These are phyloP conservation scores for Tephrocybe sp. DNA, from an alignment of 768 basidiomycete genomes.

Conservation along the genomic window DNA sequence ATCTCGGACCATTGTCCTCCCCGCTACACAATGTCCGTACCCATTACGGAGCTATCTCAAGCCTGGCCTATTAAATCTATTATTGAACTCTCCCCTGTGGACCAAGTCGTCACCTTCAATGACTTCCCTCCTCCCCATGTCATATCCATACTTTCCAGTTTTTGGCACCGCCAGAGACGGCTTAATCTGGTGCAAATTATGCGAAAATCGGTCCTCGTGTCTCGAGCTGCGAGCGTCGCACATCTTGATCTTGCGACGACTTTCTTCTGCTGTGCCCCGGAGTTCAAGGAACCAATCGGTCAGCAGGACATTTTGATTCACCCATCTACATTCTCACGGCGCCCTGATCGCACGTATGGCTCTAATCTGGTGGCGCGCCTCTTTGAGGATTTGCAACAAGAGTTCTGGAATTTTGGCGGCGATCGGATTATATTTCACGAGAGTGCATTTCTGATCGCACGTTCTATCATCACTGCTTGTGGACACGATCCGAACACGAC, in stretches of 20 bases:
- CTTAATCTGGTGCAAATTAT: conserved; percentile 18
- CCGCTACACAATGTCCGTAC: conserved; percentile 8
- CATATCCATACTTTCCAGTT: conserved; percentile 11
- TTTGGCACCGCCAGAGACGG: conserved; percentile 15
- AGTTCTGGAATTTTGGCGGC: conserved; percentile 21
- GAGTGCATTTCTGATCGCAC: conserved; percentile 18
- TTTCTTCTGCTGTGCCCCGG: conserved; percentile 19
- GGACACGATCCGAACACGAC: conserved; percentile 24
- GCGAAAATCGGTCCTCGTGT: conserved; percentile 12
- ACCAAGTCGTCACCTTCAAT: conserved; percentile 13
- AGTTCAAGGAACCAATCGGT: conserved; percentile 19
- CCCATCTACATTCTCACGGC: conserved; percentile 15
- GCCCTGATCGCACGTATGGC: conserved; percentile 9
- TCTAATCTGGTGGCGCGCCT: conserved; percentile 15
- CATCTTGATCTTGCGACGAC: conserved; percentile 27
- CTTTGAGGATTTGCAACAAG: conserved; percentile 22
- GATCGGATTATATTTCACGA: conserved; percentile 20
- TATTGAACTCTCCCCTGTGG: conserved; percentile 17
- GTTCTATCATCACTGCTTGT: conserved; percentile 15
- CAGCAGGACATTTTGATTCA: conserved; percentile 19
- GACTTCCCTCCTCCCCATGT: conserved; percentile 16
- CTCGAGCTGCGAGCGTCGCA: not conserved
- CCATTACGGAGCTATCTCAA: conserved; percentile 20
- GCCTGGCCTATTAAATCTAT: conserved; percentile 19
- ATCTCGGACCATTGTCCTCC: conserved; percentile 13